Percentiles rank a stretch among this genome's conserved stretches.
Conservation (phyloP, 1,284 basidiomycete genomes). For the Cutaneotrichosporon spelunceum region DNA sequence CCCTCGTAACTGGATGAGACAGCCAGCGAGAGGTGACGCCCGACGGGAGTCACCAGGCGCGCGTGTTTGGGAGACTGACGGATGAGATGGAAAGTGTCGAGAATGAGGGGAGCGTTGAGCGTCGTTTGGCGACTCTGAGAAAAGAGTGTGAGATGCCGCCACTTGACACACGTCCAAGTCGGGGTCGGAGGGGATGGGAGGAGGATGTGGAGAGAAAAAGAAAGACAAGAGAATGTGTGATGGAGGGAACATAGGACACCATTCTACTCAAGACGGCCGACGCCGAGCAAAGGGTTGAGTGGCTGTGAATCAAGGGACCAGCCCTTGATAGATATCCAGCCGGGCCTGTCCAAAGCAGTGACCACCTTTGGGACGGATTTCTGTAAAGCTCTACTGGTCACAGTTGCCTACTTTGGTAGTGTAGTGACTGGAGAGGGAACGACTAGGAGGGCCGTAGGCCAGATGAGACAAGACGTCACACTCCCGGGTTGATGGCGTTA, state of each 20-base stretch:
- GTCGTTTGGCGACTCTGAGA: background rate
- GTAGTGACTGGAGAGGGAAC: background rate
- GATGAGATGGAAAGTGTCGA: background rate
- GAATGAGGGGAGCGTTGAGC: background rate
- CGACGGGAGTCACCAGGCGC: background rate
- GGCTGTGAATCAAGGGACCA: background rate
- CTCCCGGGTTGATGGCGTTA: conserved; percentile 1
- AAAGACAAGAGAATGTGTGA: background rate
- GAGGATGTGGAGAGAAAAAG: background rate
- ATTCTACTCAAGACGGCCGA: background rate
- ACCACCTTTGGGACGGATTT: conserved; percentile 5
- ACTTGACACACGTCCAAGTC: background rate
- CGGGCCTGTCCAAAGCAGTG: background rate
- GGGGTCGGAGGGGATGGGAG: background rate
- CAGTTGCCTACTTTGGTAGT: background rate
- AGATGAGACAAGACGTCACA: conserved; percentile 3
- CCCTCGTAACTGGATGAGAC: background rate
- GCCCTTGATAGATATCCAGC: background rate
- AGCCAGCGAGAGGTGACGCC: background rate
- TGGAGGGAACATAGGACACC: background rate
- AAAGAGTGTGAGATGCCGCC: background rate
- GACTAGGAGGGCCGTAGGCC: background rate
- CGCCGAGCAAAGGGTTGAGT: background rate
- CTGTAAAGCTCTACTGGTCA: background rate
- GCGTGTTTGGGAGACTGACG: background rate